Conservation (phyloP, 108 stramenopile species). For the Cyclostephanos tholiformis region DNA sequence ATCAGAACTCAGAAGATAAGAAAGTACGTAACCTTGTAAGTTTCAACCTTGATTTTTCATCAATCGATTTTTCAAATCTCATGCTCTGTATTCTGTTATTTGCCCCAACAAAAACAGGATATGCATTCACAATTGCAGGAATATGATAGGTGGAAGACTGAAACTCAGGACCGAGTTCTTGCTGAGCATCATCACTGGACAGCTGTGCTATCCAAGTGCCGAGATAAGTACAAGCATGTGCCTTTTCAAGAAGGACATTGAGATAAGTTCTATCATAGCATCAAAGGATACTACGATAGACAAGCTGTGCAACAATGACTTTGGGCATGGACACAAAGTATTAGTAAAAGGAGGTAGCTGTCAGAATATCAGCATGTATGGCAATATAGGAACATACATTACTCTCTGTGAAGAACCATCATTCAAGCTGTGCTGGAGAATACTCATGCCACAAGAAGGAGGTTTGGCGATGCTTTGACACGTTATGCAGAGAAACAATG, state of each 20-base stretch:
- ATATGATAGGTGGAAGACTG: neutral
- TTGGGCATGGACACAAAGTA: neutral
- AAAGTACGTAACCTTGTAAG: too few relatives aligned
- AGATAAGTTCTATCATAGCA: too few relatives aligned
- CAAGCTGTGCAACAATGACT: neutral
- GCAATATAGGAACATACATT: neutral
- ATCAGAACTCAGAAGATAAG: too few relatives aligned
- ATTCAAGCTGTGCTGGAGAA: neutral
- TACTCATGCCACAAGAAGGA: too few relatives aligned
- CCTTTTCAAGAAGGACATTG: too few relatives aligned
- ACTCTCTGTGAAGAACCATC: neutral
- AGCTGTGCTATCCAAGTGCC: too few relatives aligned
- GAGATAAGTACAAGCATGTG: neutral
- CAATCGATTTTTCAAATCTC: too few relatives aligned
- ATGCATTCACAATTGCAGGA: neutral
- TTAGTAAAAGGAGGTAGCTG: neutral
- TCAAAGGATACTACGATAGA: too few relatives aligned
- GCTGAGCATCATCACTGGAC: neutral
- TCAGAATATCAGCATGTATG: neutral
- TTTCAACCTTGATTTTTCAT: too few relatives aligned
- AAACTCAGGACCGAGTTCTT: neutral
- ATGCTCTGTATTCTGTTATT: too few relatives aligned
- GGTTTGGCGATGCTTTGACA: constrained; percentile 11
- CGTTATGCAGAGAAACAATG: neutral
- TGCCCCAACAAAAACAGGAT: neutral